Base-by-base conservation (phyloP, 2,329 filamentous ascomycete genomes). In the Diplodia sapinea region DNA sequence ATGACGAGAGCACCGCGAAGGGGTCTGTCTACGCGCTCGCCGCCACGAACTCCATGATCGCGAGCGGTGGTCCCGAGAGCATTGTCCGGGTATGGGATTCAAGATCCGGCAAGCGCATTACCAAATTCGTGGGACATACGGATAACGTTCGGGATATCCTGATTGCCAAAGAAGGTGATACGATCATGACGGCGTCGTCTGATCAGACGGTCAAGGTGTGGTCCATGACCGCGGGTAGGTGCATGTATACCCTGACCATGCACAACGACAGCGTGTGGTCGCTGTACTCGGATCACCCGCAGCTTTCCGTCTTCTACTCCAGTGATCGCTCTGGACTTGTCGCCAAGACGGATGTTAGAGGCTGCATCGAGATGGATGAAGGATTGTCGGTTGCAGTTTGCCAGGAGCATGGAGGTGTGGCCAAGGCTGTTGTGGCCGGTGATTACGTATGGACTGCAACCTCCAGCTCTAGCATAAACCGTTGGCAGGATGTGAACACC, bases 231-330 rank as follows among this genome's bases (percentile, higher is more conserved):
- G 94, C 93, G 26, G 95, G 95, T 66, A 87, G 95, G 72, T 99
- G 95, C 84, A 94, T 98, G 90, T 93, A 97, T 79, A 99, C 95
- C 0, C 86, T 99, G 73, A 97, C 94, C 66, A 99, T 99, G 95
- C 95, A 99, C 81, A 96, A 96, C 76, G 93, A 97, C 76, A 97
- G 94, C 76, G 92, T 99, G 26, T 99, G 95, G 95, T 96, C 93
- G 1, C 84, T 99, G 26, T 96, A 91, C 79, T 97, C 95, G 0
- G 89, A 94, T 65, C 88, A 96, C 73, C 93, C 94, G 0, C 86
- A 91, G 68, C 85, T 99, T 4, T 90, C 90, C 11, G 87, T 97
- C 36, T 98, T 99, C 79, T 98, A 98, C 81, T 98, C 94, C 67
- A 92, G 91, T 72, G 95, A 99, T 79, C 89, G 94, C 63, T 94